Conservation (phyloP, 2,329 filamentous ascomycete genomes). For the Diaporthe sp. region DNA sequence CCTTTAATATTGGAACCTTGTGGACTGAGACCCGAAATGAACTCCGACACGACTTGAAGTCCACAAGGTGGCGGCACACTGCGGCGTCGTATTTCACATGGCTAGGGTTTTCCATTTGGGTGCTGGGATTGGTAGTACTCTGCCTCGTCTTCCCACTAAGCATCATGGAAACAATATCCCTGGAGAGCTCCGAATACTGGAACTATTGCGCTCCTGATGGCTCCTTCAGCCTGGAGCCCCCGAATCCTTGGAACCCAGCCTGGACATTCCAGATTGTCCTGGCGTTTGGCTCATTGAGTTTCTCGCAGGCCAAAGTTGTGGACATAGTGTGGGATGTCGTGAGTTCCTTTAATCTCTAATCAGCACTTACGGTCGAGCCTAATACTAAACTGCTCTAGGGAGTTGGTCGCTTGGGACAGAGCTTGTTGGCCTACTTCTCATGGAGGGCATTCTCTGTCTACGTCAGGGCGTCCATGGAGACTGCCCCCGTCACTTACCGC, state of each 20-base stretch:
- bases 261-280: slow-evolving; percentile 46
- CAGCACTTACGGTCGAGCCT: too few relatives aligned
- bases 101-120: background rate
- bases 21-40: slow-evolving; percentile 8
- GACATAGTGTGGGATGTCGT: slow-evolving; percentile 50
- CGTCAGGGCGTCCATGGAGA: slow-evolving; percentile 46
- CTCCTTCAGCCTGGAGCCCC: slow-evolving; percentile 8
- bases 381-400: slow-evolving; percentile 42
- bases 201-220: slow-evolving; percentile 28
- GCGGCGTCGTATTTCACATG: background rate
- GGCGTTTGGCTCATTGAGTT: slow-evolving; percentile 44
- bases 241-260: slow-evolving; percentile 39
- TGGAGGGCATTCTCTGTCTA: slow-evolving; percentile 49
- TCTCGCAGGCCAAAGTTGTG: slow-evolving; percentile 48
- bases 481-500: slow-evolving; percentile 47
- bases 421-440: slow-evolving; percentile 46
- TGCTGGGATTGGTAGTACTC: background rate
- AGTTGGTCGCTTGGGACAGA: slow-evolving; percentile 49
- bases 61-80: slow-evolving; percentile 9
- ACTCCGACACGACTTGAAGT: slow-evolving; percentile 15
- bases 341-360: slow-evolving; percentile 11
- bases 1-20: background rate
- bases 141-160: background rate
- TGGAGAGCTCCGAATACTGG: background rate
- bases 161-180: background rate